phyloP scores from a whole-genome alignment of 2,329 filamentous ascomycete genomes.

The Monosporascus sp. region DNA sequence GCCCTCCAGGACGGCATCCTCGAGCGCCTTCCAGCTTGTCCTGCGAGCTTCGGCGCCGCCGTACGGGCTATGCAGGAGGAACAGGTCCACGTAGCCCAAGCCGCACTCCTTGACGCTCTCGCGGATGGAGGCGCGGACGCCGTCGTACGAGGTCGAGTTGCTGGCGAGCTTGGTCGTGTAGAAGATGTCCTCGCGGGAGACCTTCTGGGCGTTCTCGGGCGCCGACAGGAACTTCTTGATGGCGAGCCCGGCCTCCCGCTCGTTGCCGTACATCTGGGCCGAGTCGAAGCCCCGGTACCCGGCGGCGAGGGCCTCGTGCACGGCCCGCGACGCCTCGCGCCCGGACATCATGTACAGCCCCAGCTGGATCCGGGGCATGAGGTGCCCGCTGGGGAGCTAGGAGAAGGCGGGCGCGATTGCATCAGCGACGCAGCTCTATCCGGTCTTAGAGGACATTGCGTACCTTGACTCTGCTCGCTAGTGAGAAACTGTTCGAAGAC shows the following conservation, averaged over 20 bases:
- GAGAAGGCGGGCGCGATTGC: not conserved
- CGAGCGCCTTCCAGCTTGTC: conserved; percentile 70
- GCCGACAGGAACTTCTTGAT: conserved; percentile 52
- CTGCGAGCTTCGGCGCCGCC: conserved; percentile 63
- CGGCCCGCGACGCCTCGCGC: conserved; percentile 51
- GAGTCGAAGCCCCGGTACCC: conserved; percentile 48
- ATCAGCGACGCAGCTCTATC: not conserved
- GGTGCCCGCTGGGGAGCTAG: conserved; percentile 58
- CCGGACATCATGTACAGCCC: conserved; percentile 69
- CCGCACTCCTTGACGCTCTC: conserved; percentile 59
- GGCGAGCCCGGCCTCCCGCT: conserved; percentile 62
- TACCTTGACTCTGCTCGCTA: conserved; percentile 25
- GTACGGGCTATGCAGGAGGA: conserved; percentile 74
- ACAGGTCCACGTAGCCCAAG: conserved; percentile 72
- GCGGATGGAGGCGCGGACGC: conserved; percentile 60
- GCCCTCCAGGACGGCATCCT: conserved; percentile 68
- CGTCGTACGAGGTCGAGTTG: conserved; percentile 60
- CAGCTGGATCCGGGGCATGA: conserved; percentile 67
- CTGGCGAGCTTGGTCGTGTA: conserved; percentile 75
- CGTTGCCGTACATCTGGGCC: conserved; percentile 60
- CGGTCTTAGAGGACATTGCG: no score
- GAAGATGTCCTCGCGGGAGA: conserved; percentile 66
- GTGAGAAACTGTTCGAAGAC: conserved; percentile 15
- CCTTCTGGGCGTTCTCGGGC: conserved; percentile 37
- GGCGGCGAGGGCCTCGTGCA: conserved; percentile 50